Evolutionary conservation across 768 basidiomycete genomes (phyloP).

Genomic region (Austroboletus festivus): DNA sequence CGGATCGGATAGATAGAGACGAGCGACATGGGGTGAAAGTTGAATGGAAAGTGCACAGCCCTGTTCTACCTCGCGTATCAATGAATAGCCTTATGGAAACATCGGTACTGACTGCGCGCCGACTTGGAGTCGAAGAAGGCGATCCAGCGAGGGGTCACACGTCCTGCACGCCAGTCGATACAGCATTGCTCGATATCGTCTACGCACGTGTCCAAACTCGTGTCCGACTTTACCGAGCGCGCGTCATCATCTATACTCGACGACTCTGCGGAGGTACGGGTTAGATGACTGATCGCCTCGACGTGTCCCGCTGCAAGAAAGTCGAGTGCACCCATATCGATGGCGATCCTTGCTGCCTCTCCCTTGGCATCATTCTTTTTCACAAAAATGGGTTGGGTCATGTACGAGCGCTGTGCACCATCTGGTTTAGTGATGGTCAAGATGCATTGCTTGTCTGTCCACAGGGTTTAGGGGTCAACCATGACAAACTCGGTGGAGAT

Average conservation of each 20-base stretch:
- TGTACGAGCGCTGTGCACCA: constrained; percentile 50
- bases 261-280: constrained; percentile 18
- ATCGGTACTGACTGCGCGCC: constrained; percentile 38
- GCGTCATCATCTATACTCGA: neutral
- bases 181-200: constrained; percentile 54
- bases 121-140: constrained; percentile 45
- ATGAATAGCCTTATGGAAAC: neutral
- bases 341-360: constrained; percentile 49
- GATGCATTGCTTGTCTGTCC: constrained; percentile 55
- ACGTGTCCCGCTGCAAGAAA: constrained; percentile 51
- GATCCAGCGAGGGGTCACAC: constrained; percentile 54
- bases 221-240: too few species aligned
- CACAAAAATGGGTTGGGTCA: constrained; percentile 42
- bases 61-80: constrained; percentile 33
- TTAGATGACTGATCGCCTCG: constrained; percentile 33
- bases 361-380: constrained; percentile 53
- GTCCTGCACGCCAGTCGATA: constrained; percentile 48
- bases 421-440: constrained; percentile 58
- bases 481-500: too few species aligned
- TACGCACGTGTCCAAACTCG: constrained; percentile 18
- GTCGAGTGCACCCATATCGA: constrained; percentile 58
- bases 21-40: constrained; percentile 46
- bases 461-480: constrained; percentile 5
- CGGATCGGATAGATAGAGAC: constrained; percentile 51
- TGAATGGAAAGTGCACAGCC: constrained; percentile 59